A percentile compares a stretch with the other conserved stretches of the same genome.
These are phyloP conservation scores for Wickerhamomyces canadensis DNA, from an alignment of 805 yeast species.

Conservation along the genomic window DNA sequence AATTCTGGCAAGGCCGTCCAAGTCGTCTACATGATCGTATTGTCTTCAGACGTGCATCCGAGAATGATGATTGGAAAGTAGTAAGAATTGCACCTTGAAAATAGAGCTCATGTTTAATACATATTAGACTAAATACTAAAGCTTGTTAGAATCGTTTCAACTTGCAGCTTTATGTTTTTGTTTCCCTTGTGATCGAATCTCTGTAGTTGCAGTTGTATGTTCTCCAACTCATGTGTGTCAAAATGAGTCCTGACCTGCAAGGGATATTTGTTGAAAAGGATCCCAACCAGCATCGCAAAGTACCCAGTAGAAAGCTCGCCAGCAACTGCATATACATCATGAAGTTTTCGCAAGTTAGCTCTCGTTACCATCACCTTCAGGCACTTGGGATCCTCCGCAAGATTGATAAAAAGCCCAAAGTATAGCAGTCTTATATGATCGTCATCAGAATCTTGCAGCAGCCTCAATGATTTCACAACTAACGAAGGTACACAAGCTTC, in stretches of 20 bases:
- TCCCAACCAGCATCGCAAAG: constrained; percentile 16
- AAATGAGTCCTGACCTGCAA: constrained; percentile 4
- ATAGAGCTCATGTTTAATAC: not conserved
- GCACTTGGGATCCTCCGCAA: constrained; percentile 12
- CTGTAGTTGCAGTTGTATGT: constrained; percentile 10
- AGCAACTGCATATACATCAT: constrained; percentile 6
- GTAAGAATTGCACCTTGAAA: constrained; percentile 66
- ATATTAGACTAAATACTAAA: not conserved
- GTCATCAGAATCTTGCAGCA: not conserved
- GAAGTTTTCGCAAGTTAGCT: constrained; percentile 2
- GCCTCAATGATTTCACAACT: not conserved
- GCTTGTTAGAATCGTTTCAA: constrained; percentile 9
- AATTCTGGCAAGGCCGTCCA: constrained; percentile 96
- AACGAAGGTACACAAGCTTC: constrained; percentile 1
- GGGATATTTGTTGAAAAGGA: constrained; percentile 6
- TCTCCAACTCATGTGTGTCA: constrained; percentile 12
- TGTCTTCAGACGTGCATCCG: constrained; percentile 54
- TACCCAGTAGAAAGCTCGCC: constrained; percentile 9
- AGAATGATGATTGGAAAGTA: constrained; percentile 52
- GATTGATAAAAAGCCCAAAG: constrained; percentile 19
- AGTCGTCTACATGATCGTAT: constrained; percentile 89
- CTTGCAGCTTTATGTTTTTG: constrained; percentile 9
- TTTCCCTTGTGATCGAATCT: constrained; percentile 14
- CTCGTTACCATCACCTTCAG: not conserved
- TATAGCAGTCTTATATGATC: constrained; percentile 14